phyloP scores from a whole-genome alignment of 805 yeast species.

The Metschnikowia baotianmanensis region DNA sequence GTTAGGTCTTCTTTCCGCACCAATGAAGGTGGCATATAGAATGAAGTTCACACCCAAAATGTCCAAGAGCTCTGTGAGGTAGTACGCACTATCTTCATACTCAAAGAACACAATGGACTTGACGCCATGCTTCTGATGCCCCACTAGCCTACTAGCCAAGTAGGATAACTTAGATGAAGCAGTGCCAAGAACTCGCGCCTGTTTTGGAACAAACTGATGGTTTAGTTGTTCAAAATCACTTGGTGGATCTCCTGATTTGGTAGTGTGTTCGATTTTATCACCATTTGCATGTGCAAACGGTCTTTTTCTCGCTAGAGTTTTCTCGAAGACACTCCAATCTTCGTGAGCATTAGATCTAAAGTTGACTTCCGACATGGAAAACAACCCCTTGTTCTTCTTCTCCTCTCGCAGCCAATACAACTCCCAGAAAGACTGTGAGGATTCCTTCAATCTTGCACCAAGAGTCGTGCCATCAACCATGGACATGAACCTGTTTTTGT shows the following conservation, averaged over 20 bases:
- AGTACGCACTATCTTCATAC: slow-evolving; percentile 69
- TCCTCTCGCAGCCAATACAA: slow-evolving; percentile 48
- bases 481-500: slow-evolving; percentile 47
- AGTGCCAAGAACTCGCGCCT: slow-evolving; percentile 54
- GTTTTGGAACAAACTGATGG: slow-evolving; percentile 3
- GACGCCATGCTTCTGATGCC: slow-evolving; percentile 45
- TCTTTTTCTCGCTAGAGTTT: background rate
- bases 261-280: background rate
- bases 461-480: slow-evolving; percentile 29
- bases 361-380: slow-evolving; percentile 34
- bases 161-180: slow-evolving; percentile 65
- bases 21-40: slow-evolving; percentile 61
- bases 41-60: slow-evolving; percentile 57
- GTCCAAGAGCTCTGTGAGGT: slow-evolving; percentile 62
- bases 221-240: background rate
- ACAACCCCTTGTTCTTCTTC: slow-evolving; percentile 35
- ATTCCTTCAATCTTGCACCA: slow-evolving; percentile 28
- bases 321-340: background rate
- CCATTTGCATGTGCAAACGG: background rate
- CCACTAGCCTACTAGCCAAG: slow-evolving; percentile 50
- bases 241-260: background rate
- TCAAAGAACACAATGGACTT: slow-evolving; percentile 68
- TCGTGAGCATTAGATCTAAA: slow-evolving; percentile 2
- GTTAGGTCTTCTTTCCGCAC: slow-evolving; percentile 47
- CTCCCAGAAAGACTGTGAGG: slow-evolving; percentile 50